phyloP scores from a whole-genome alignment of 257 asterid genomes.

The Leptodermis oblonga region DNA sequence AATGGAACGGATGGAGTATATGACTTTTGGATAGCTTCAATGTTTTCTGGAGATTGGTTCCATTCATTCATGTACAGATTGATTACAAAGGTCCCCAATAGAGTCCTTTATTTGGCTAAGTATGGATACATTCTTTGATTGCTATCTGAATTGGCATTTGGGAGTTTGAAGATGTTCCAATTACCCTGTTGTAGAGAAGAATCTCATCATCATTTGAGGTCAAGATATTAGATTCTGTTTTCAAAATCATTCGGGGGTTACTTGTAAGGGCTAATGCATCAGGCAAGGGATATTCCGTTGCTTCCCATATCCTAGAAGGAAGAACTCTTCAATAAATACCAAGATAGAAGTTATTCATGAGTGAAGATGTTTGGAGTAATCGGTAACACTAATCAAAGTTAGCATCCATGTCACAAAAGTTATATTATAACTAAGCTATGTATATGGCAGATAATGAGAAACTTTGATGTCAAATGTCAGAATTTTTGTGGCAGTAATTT shows the following conservation, averaged over 20 bases:
- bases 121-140: background rate
- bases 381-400: background rate
- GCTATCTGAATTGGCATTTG: background rate
- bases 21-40: too few species aligned
- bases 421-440: background rate
- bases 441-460: background rate
- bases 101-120: too few species aligned
- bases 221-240: background rate
- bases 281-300: background rate
- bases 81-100: background rate
- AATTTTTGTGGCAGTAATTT: background rate
- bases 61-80: background rate
- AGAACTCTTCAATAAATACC: background rate
- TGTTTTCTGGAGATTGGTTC: background rate
- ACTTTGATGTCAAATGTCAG: background rate
- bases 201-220: background rate
- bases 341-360: background rate
- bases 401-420: background rate
- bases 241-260: background rate
- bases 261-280: background rate
- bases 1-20: too few species aligned
- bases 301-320: background rate
- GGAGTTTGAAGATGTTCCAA: background rate
- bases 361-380: background rate
- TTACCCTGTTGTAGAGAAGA: background rate